Evolutionary conservation across 257 asterid genomes (phyloP).

Genomic region (Solanum pimpinellifolium): DNA sequence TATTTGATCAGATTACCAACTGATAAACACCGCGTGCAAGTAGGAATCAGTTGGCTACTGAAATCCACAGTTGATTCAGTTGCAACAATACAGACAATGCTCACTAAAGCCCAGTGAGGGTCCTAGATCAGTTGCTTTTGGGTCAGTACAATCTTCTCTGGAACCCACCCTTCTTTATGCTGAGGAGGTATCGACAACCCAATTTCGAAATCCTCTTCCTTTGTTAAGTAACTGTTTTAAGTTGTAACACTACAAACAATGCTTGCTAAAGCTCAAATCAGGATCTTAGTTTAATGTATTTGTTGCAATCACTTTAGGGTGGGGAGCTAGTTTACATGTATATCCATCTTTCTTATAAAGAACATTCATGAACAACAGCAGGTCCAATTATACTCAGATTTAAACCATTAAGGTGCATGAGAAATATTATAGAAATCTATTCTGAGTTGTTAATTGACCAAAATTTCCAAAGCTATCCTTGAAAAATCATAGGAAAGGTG

Average conservation of each 20-base stretch:
- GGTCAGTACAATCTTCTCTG: neutral
- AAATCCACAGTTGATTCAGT: slow-evolving; percentile 75
- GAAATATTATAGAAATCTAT: neutral
- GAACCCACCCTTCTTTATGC: neutral
- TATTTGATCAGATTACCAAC: slow-evolving; percentile 84
- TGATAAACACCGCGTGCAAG: slow-evolving; percentile 78
- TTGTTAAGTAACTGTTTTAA: slow-evolving; percentile 1
- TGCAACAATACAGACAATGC: slow-evolving; percentile 52
- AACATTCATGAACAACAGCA: neutral
- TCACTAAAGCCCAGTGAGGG: slow-evolving; percentile 49
- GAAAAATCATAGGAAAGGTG: too few relatives aligned
- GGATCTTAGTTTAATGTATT: slow-evolving; percentile 13
- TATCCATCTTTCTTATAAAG: neutral
- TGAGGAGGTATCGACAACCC: neutral
- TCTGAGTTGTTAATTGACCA: too few relatives aligned
- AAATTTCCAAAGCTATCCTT: too few relatives aligned
- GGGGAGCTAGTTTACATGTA: neutral
- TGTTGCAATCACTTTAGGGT: neutral
- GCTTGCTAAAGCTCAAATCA: slow-evolving; percentile 38
- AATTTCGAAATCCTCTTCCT: neutral
- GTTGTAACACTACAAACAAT: slow-evolving; percentile 49
- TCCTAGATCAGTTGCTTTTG: slow-evolving; percentile 1
- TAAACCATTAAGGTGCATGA: neutral
- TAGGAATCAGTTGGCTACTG: slow-evolving; percentile 85
- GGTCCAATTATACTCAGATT: neutral